phyloP scores from a whole-genome alignment of 202 grass and related monocot species.

The Eragrostis tef region DNA sequence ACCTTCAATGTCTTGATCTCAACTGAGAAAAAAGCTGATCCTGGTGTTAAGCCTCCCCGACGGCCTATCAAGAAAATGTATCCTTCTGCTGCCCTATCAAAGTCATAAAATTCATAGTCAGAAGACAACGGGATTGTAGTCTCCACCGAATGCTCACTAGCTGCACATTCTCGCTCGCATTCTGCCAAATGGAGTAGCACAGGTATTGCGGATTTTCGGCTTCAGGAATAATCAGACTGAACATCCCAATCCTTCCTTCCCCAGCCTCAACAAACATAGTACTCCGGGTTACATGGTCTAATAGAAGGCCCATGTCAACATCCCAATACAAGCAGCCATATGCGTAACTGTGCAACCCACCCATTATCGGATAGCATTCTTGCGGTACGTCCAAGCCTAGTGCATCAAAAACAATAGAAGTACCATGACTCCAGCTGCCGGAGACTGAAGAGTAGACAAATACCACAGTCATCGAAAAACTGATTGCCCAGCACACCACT shows the following conservation, averaged over 20 bases:
- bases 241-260: not conserved
- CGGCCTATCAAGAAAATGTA: not conserved
- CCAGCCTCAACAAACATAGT: not conserved
- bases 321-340: constrained; percentile 30
- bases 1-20: no score
- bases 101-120: not conserved
- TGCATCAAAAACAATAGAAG: not conserved
- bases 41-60: no score
- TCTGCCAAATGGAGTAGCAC: not conserved
- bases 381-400: not conserved
- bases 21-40: no score
- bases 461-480: not conserved
- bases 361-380: no score
- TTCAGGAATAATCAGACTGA: not conserved
- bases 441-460: constrained; percentile 19
- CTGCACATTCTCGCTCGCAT: not conserved
- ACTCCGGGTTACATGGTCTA: not conserved
- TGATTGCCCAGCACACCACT: not conserved
- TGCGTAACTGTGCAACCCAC: not conserved
- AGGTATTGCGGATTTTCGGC: not conserved
- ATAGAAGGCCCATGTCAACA: fast-evolving
- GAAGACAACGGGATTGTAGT: not conserved
- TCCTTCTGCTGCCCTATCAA: not conserved
- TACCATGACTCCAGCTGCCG: not conserved
- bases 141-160: not conserved